Conservation (phyloP, 2,329 filamentous ascomycete genomes). For the Epichloe gansuensis region DNA sequence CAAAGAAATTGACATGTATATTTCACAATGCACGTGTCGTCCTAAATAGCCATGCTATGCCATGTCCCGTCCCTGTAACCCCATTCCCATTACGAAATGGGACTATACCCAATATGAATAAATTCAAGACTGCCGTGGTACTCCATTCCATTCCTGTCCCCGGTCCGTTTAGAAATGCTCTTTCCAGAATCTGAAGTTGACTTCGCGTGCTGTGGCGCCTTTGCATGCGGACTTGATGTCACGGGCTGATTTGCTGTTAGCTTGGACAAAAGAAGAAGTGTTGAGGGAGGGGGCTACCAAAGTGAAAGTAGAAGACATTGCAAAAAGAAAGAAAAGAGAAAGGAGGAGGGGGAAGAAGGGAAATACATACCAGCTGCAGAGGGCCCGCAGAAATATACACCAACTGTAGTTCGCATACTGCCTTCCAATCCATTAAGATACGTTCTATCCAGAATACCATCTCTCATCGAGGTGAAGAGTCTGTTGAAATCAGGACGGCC, state of each 20-base stretch:
- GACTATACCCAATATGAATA: neutral
- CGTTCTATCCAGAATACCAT: conserved; percentile 72
- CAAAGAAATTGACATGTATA: too few species aligned
- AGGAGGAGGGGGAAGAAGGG: too few species aligned
- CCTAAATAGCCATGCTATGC: too few species aligned
- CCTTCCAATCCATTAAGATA: conserved; percentile 77
- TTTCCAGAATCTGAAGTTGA: conserved; percentile 98
- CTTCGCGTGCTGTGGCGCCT: conserved; percentile 58
- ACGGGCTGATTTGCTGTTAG: conserved; percentile 44
- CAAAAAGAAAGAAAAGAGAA: neutral
- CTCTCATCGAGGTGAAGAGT: conserved; percentile 72
- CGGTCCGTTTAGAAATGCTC: conserved; percentile 58
- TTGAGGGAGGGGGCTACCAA: neutral
- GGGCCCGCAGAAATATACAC: conserved; percentile 96
- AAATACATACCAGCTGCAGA: conserved; percentile 46
- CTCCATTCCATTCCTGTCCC: neutral
- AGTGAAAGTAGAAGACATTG: too few species aligned
- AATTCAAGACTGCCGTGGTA: neutral
- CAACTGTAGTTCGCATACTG: conserved; percentile 69
- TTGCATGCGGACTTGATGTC: conserved; percentile 77
- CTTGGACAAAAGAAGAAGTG: neutral
- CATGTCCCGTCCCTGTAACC: too few species aligned
- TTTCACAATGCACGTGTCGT: too few species aligned
- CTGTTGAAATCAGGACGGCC: conserved; percentile 80
- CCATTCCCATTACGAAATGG: neutral